Base-by-base conservation (phyloP, 1,284 basidiomycete species). In the Tilletia indica region DNA sequence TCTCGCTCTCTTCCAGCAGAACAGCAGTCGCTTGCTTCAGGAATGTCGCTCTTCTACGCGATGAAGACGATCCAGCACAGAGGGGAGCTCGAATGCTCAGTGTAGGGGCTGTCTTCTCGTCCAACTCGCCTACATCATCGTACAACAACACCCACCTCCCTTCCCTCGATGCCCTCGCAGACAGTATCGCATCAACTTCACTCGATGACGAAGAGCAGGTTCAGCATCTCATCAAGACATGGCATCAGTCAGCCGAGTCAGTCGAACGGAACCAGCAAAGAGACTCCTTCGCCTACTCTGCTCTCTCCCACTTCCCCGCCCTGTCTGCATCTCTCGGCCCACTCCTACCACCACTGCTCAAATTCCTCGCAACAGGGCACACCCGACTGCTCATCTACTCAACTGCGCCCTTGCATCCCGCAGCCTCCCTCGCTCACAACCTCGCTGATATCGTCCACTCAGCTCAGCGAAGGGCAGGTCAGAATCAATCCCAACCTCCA, bases 71-170 rank as follows among this genome's bases (percentile, higher is more conserved):
- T 16, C 58, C 12, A 31, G 58, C 9, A 8, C 34, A 78, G 68
- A 56, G 79, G 19, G 79, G 79, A 16, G 78, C 77, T 3, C 67
- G 79, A 19, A 79, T 81, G 76, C 70, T 80, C 45, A 74, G 72
- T 38, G 76, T 78, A 4, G 79, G 77, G 0, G 56, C 76, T 2
- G 56, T 76, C 16, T 73, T 78, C 3, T 31, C 42, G 6, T 8
- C 21, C 58, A 31, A 63, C 58, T 63, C 58, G 6, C 12, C 19
- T 63, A n/a, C 58, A 68, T 70, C 16, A 74, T 31, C 25, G 2
- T 31, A 31, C 25, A 31, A 31, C 25, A 31, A 31, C 25, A 31
- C 25, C 48, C 67, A 73, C 70, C 67, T 67, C 3, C 48, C 70
- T n/a, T 39, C 56, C 21, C 68, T 69, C 39, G 71, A 67, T 16